These are phyloP conservation scores for Henckelia pumila DNA, from an alignment of 257 asterid genomes.

Conservation along the genomic window DNA sequence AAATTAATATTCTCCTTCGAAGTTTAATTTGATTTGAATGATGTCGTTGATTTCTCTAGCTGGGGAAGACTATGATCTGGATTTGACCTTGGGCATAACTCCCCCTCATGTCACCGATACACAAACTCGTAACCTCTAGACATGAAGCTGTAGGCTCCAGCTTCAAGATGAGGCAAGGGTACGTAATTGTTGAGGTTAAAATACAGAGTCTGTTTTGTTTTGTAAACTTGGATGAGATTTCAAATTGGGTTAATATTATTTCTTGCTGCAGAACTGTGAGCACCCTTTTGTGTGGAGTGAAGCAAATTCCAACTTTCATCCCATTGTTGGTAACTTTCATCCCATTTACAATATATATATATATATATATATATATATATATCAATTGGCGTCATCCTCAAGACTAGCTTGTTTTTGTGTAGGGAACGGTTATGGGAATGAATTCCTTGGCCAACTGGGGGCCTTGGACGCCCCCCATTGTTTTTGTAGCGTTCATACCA, in stretches of 20 bases:
- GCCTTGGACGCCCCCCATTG: slow-evolving; percentile 31
- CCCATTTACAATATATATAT: slow-evolving; percentile 57
- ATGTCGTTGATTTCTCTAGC: too few relatives aligned
- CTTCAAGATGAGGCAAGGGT: slow-evolving; percentile 51
- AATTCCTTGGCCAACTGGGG: too few relatives aligned
- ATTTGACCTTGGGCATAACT: slow-evolving; percentile 70
- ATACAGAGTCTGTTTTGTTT: neutral
- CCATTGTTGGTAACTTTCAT: too few relatives aligned
- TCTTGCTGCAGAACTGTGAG: slow-evolving; percentile 41
- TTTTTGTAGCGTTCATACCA: slow-evolving; percentile 37
- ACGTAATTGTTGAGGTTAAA: slow-evolving; percentile 15
- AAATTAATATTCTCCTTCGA: too few relatives aligned
- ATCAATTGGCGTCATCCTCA: too few relatives aligned
- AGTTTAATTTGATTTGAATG: slow-evolving; percentile 16
- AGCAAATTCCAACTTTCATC: slow-evolving; percentile 35
- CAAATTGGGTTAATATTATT: slow-evolving; percentile 20
- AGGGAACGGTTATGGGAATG: slow-evolving; percentile 66
- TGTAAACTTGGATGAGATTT: neutral
- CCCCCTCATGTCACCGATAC: slow-evolving; percentile 38
- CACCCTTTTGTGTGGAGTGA: slow-evolving; percentile 49
- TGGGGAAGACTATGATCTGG: slow-evolving; percentile 44
- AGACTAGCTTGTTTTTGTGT: too few relatives aligned
- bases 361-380: too few relatives aligned
- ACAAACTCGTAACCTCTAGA: slow-evolving; percentile 35
- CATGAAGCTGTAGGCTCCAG: slow-evolving; percentile 33